Evolutionary conservation across 1,139 yeast species (phyloP), one percentile per base, ranked within the genome.

Genomic region (Nadsonia commutata): DNA sequence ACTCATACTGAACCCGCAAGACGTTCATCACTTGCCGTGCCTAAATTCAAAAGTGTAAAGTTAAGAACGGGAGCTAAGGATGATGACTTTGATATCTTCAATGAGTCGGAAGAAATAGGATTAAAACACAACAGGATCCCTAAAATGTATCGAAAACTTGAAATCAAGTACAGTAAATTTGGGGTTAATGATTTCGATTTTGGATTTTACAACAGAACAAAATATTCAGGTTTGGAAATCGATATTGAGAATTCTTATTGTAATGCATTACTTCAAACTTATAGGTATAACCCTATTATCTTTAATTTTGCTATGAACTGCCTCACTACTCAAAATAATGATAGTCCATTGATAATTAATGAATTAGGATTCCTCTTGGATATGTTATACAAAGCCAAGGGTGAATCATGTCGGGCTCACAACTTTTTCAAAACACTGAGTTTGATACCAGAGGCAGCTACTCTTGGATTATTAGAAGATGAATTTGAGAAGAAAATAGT

Each of bases 141-240:
- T 0, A 79, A 79, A 45, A 81, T 88, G 33, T 90, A 81, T 60
- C 68, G 78, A 36, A 76, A 78, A 53, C 66, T 85, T 44, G 83
- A 81, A 48, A 83, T 90, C 48, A 74, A 81, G 40, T 88, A 88
- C 58, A 82, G 94, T 46, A 80, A 76, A 54, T 90, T 86, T 61
- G 98, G 98, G 18, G 88, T 93, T 22, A 86, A 81, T 52, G 96
- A 86, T 60, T 90, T 90, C 63, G 96, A 93, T 63, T 90, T 90
- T 57, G 78, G 74, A 45, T 80, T 78, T 53, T 90, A 82, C 65
- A 88, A 88, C 56, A 86, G 70, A 41, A 83, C 97, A 0, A 55
- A 59, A 1, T 81, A 68, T 52, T 75, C 95, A n/a, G 97, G 98
- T 0, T 66, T 93, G 27, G 97, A 90, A 58, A 80, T 86, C 18